Percentiles rank a stretch among this genome's conserved stretches.
Conservation (phyloP, 805 yeast genomes). For the Wickerhamomyces queroliae region DNA sequence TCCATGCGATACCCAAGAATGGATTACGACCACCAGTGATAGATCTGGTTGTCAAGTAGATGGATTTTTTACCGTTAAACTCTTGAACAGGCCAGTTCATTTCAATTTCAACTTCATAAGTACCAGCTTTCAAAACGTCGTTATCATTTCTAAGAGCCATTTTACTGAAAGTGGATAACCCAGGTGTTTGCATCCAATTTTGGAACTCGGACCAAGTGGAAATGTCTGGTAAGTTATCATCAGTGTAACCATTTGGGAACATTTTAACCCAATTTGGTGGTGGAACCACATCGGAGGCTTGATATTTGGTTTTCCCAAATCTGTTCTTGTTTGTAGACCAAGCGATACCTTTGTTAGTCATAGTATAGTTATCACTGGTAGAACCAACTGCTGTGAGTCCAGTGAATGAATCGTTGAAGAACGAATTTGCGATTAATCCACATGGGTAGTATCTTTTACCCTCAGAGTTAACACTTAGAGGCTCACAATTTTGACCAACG, state of each 20-base stretch:
- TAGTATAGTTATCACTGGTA: slow-evolving; percentile 35
- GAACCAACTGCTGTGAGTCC: slow-evolving; percentile 28
- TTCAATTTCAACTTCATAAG: slow-evolving; percentile 60
- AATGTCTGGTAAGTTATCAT: slow-evolving; percentile 63
- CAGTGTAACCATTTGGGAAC: slow-evolving; percentile 72
- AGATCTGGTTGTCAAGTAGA: slow-evolving; percentile 65
- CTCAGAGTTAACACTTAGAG: slow-evolving; percentile 44
- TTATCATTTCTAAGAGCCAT: slow-evolving; percentile 58
- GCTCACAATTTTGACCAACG: slow-evolving; percentile 56
- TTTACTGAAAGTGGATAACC: slow-evolving; percentile 62
- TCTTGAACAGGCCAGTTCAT: slow-evolving; percentile 75
- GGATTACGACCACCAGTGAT: slow-evolving; percentile 72
- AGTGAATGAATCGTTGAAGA: slow-evolving; percentile 72
- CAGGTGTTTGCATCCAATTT: slow-evolving; percentile 86
- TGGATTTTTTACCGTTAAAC: slow-evolving; percentile 60
- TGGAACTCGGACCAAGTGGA: slow-evolving; percentile 65
- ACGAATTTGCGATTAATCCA: slow-evolving; percentile 76
- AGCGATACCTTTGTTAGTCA: slow-evolving; percentile 54
- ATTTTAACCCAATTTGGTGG: slow-evolving; percentile 78
- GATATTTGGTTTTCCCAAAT: slow-evolving; percentile 59
- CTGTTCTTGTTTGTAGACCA: slow-evolving; percentile 66
- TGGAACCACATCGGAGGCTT: slow-evolving; percentile 58
- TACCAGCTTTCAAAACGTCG: slow-evolving; percentile 48
- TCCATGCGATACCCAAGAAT: slow-evolving; percentile 69
- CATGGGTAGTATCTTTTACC: slow-evolving; percentile 74